Conservation (phyloP, 768 basidiomycete genomes). For the Solioccasus polychromus region DNA sequence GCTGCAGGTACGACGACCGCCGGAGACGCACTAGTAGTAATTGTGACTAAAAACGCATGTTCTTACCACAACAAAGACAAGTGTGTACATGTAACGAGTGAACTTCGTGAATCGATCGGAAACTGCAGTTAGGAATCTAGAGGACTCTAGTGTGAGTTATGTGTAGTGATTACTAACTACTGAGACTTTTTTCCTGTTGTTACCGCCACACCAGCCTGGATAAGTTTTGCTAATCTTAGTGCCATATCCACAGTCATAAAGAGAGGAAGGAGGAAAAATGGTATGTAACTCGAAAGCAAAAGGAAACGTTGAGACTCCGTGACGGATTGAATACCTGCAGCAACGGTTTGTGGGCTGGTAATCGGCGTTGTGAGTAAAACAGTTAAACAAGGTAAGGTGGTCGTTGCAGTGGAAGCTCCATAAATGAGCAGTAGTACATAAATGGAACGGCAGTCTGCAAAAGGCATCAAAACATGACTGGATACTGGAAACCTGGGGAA, state of each 20-base stretch:
- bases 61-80: too few relatives aligned
- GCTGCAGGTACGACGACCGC: too few relatives aligned
- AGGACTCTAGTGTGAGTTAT: too few relatives aligned
- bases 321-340: conserved; percentile 36
- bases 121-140: too few relatives aligned
- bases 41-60: too few relatives aligned
- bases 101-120: too few relatives aligned
- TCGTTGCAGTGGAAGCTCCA: conserved; percentile 75
- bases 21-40: too few relatives aligned
- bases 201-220: conserved; percentile 24
- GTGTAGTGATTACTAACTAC: conserved; percentile 10
- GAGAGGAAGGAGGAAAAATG: conserved; percentile 71
- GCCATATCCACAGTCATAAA: conserved; percentile 76
- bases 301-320: conserved; percentile 50
- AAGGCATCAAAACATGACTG: not conserved
- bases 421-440: conserved; percentile 70
- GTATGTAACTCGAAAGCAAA: conserved; percentile 68
- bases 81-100: too few relatives aligned
- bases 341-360: conserved; percentile 32
- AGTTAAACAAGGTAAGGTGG: conserved; percentile 68
- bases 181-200: conserved; percentile 14
- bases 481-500: not conserved
- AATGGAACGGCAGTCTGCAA: conserved; percentile 47
- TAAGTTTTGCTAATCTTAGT: conserved; percentile 34
- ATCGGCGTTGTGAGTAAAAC: conserved; percentile 54